Conservation (phyloP, 2,329 filamentous ascomycete genomes). For the Claviceps sp. region DNA sequence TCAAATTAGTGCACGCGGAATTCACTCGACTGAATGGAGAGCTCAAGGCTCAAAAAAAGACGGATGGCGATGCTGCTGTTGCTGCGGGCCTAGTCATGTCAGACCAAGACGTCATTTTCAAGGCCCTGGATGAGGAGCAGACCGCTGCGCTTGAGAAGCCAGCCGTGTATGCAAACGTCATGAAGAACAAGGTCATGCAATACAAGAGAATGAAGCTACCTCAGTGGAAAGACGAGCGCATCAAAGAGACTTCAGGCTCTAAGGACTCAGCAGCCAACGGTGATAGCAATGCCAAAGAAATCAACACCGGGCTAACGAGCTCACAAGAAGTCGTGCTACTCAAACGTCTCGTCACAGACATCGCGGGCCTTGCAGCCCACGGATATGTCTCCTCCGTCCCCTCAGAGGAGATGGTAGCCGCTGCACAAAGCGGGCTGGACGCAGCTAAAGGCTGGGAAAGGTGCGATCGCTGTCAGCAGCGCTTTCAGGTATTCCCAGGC, state of each 20-base stretch:
- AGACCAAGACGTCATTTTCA: conserved; percentile 53
- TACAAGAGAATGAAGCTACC: conserved; percentile 62
- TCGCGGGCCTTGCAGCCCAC: conserved; percentile 47
- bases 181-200: conserved; percentile 67
- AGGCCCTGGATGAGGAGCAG: conserved; percentile 68
- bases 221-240: conserved; percentile 56
- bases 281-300: conserved; percentile 29
- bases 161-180: conserved; percentile 65
- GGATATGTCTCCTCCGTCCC: conserved; percentile 67
- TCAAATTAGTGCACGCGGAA: conserved; percentile 52
- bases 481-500: conserved; percentile 88
- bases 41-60: conserved; percentile 36
- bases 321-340: conserved; percentile 57
- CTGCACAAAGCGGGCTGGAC: conserved; percentile 50
- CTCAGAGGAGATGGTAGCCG: conserved; percentile 49
- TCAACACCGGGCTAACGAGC: conserved; percentile 57
- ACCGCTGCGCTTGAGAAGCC: conserved; percentile 52
- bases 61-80: conserved; percentile 17
- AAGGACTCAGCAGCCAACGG: conserved; percentile 2
- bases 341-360: conserved; percentile 47
- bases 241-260: conserved; percentile 14
- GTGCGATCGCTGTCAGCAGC: conserved; percentile 73
- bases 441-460: conserved; percentile 67
- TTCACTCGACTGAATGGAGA: conserved; percentile 54
- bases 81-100: conserved; percentile 37